phyloP scores from a whole-genome alignment of 495 filamentous ascomycete species.

The Staphylotrichum tortipilum region DNA sequence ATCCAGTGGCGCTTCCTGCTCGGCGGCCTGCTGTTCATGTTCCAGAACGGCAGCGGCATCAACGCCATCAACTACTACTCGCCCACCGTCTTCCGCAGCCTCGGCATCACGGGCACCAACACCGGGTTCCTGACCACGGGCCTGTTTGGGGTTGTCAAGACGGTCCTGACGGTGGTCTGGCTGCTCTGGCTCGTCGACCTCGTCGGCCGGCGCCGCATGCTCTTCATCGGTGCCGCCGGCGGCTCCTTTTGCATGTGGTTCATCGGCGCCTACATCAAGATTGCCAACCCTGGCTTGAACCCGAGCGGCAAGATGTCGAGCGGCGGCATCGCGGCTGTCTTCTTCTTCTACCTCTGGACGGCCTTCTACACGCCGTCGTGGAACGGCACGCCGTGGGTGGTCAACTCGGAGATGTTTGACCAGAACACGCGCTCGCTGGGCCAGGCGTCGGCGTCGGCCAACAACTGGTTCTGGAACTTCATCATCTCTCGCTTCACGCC shows the following conservation, averaged over 20 bases:
- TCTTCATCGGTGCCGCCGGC: conserved; percentile 47
- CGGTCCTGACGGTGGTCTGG: conserved; percentile 52
- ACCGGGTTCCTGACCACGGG: conserved; percentile 44
- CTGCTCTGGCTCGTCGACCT: conserved; percentile 48
- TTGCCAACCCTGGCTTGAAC: conserved; percentile 43
- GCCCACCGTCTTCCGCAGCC: conserved; percentile 50
- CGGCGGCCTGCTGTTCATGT: conserved; percentile 56
- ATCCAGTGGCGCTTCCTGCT: conserved; percentile 58
- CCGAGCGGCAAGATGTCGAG: conserved; percentile 30
- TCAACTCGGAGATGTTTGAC: conserved; percentile 57
- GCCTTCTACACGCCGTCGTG: conserved; percentile 68
- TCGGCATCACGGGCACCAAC: conserved; percentile 47
- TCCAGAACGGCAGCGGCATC: conserved; percentile 58
- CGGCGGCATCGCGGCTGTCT: conserved; percentile 60
- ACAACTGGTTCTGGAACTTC: conserved; percentile 74
- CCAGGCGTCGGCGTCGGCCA: conserved; percentile 58
- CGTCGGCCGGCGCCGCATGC: conserved; percentile 42
- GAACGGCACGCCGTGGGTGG: conserved; percentile 64
- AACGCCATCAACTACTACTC: conserved; percentile 62
- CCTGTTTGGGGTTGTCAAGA: conserved; percentile 48
- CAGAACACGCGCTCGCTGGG: conserved; percentile 56
- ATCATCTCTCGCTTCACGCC: conserved; percentile 63
- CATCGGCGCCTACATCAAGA: conserved; percentile 44
- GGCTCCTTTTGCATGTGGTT: conserved; percentile 52
- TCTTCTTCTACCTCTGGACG: conserved; percentile 77